Evolutionary conservation across 1,139 yeast species (phyloP), one percentile per base, ranked within the genome.

Genomic region (Suhomyces terraborum): DNA sequence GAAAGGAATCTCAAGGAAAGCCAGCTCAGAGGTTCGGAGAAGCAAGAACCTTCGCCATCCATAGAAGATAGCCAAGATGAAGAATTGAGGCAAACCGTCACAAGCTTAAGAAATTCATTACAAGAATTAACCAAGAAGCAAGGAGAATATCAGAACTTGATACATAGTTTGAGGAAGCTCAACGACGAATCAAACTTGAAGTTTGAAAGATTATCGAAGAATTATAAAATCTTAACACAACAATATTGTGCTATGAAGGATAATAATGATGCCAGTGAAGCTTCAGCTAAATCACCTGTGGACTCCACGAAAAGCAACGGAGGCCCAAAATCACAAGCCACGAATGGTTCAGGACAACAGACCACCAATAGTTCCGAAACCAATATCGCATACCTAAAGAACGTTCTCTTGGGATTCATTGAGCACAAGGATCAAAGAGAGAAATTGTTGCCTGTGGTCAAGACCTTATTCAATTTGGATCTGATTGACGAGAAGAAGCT

Each of bases 371-470:
- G 8, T 12, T 17, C 36, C 2, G 45, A 35, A 13, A 52, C 50
- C 21, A 71, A 84, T 54, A 69, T 84, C 21, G 88, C 93, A 14
- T 93, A 93, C 59, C 75, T 89, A 40, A 87, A 86, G 59, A 93
- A 93, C 58, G 97, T 93, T 2, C 64, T 93, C 14, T 66, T 93
- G 7, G 97, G 97, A 1, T 93, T 85, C 59, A 65, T 93, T 47
- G 97, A 91, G 56, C 96, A 88, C 56, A 86, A 77, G 54, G 98
- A 91, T n/a, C 97, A 91, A 61, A 73, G 98, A 40, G 81, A 75
- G 25, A 88, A 83, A 59, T 72, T 93, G 38, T 67, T 93, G 29
- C 97, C 98, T 0, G 98, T 93, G 5, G 73, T 93, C 22, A 78
- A 91, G 41, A 82, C 88, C 46, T 64, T 93, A 36, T 73, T 93